Evolutionary conservation across 208 protist species (phyloP).

Genomic region (Trypanosoma grayi): DNA sequence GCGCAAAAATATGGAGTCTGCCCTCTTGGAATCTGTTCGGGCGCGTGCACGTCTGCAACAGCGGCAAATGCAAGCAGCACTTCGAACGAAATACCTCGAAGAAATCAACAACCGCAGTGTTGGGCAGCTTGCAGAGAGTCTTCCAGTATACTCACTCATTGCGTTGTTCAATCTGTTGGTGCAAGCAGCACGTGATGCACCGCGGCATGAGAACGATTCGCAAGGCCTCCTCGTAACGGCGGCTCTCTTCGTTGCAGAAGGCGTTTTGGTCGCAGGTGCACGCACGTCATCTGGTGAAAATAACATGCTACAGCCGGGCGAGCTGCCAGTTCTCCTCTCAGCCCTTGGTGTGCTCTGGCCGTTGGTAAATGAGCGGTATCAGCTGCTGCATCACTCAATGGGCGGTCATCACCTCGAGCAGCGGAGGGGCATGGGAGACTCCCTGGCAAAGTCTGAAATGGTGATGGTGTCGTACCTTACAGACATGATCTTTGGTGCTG

Average conservation of each 20-base stretch:
- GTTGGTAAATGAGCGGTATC: slow-evolving; percentile 27
- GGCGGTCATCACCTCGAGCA: background rate
- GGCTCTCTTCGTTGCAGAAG: slow-evolving; percentile 50
- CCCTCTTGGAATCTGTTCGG: slow-evolving; percentile 53
- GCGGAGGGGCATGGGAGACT: background rate
- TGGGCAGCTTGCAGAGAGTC: slow-evolving; percentile 20
- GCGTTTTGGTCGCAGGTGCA: slow-evolving; percentile 35
- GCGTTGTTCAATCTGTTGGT: slow-evolving; percentile 42
- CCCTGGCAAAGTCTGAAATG: slow-evolving; percentile 21
- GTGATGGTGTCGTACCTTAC: slow-evolving; percentile 16
- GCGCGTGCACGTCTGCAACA: slow-evolving; percentile 71
- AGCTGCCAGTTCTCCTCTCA: slow-evolving; percentile 24
- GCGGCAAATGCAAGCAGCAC: slow-evolving; percentile 59
- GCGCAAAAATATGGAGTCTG: slow-evolving; percentile 26
- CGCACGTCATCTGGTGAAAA: background rate
- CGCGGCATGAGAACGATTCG: slow-evolving; percentile 10
- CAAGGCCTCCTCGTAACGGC: slow-evolving; percentile 32
- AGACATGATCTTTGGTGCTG: slow-evolving; percentile 20
- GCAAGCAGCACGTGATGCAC: slow-evolving; percentile 11
- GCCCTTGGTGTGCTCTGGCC: slow-evolving; percentile 43
- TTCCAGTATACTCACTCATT: slow-evolving; percentile 36
- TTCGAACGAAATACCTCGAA: slow-evolving; percentile 46
- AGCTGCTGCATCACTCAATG: background rate
- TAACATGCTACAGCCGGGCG: slow-evolving; percentile 5
- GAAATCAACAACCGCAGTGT: slow-evolving; percentile 28